Base-by-base conservation (phyloP, 805 yeast genomes). In the Dipodascopsis uninucleata region DNA sequence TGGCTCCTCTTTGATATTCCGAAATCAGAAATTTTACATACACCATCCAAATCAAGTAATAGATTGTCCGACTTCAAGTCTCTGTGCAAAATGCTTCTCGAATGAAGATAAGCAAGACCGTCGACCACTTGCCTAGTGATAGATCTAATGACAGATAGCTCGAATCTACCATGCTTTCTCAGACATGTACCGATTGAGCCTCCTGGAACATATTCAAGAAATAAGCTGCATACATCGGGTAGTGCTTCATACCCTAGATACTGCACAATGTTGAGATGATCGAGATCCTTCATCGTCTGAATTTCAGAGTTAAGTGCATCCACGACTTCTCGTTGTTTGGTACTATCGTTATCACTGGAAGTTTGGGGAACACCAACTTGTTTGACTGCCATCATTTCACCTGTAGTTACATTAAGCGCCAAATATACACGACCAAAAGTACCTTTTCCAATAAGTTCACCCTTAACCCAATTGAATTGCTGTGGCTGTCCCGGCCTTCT, bases 331-430 rank as follows among this genome's bases (percentile, higher is more conserved):
- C 68, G 64, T 45, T 65, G 68, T 33, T 64, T 62, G 24, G 40
- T 54, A 31, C 58, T 58, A 25, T 54, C 54, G 22, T 47, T 36
- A 43, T 57, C 64, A 32, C 63, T 48, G 16, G 67, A 57, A 26
- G 71, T 60, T 43, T 67, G 64, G 0, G 85, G 81, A 9, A 82
- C 81, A 32, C 76, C 81, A 2, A 90, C 96, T 65, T 93, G 98
- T 61, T 93, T 93, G 2, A 93, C 98, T 0, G 99, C 99, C 69
- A 93, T 83, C 95, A 93, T 88, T 59, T 93, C 99, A 43, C 97
- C 97, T 0, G 96, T 87, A 1, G 97, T 93, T 14, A 88, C 89
- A 64, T 93, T 93, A 60, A 93, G 72, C 1, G 96, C 97, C 44
- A 93, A 71, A 60, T 75, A 90, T 1, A 93, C 99, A 28, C 85